phyloP scores from a whole-genome alignment of 2,329 filamentous ascomycete species.

The Fonsecaea pedrosoi region DNA sequence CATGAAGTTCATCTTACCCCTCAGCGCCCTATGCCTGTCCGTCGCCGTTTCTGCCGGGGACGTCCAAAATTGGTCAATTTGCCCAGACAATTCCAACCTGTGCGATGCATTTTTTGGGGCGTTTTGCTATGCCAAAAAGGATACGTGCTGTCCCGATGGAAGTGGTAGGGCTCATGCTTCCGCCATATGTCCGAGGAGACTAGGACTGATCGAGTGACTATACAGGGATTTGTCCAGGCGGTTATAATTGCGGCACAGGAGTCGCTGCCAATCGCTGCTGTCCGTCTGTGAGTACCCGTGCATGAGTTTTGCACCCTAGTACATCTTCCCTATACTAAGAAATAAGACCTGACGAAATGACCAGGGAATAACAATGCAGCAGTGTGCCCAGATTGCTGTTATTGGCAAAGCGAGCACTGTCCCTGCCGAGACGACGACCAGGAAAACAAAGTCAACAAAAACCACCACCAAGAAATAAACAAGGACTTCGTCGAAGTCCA shows the following conservation, averaged over 20 bases:
- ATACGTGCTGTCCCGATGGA: constrained; percentile 11
- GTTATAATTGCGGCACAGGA: constrained; percentile 5
- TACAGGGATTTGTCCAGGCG: constrained; percentile 3
- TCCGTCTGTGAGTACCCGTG: not conserved
- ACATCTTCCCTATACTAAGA: not conserved
- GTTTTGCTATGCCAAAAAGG: not conserved
- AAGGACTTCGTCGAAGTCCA: not conserved
- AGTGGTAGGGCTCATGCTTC: constrained; percentile 6
- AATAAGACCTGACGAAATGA: not conserved
- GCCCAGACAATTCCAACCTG: not conserved
- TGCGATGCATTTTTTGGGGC: constrained; percentile 13
- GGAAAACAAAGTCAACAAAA: not conserved
- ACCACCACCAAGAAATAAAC: not conserved
- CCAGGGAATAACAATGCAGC: constrained; percentile 7
- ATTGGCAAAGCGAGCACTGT: constrained; percentile 7
- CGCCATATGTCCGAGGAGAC: not conserved
- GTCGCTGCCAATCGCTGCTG: constrained; percentile 7
- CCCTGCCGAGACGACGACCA: not conserved
- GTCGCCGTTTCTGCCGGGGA: not conserved
- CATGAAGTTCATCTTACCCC: not conserved
- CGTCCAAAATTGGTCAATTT: not conserved
- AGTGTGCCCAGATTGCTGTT: not conserved
- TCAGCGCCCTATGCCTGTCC: not conserved
- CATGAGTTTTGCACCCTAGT: not conserved
- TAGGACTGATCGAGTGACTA: not conserved